Evolutionary conservation across 129 eudicot genomes (phyloP), one percentile per base, ranked within the genome.

Genomic region (Saussurea involucrata): DNA sequence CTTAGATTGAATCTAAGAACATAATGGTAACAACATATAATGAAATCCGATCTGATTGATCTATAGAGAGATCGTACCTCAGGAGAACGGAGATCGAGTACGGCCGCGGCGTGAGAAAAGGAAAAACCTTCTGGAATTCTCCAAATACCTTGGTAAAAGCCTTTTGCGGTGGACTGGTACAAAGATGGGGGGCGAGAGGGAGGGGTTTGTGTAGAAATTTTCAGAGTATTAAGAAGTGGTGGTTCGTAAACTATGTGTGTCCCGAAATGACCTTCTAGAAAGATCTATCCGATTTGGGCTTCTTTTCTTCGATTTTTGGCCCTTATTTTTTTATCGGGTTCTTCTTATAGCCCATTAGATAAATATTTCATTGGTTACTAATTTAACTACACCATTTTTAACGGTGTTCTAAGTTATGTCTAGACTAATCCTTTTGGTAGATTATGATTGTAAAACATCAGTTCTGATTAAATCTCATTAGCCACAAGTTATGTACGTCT

Each of bases 41-140:
- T 46, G 80, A 53, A 73, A 66, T 49, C 70, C 61, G 79, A 80
- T 80, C 79, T 74, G 75, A 24, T 2, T 21, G 24, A 29, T 10
- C n/a, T 20, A 33, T 2, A 80, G 57, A 24, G 33, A 64, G 84
- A 80, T 80, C 84, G 63, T 73, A 80, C 79, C 75, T 79, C 31
- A 31, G 27, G 66, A 71, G 10, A 46, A 25, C 33, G 66, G 66
- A 63, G 72, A 71, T 64, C 65, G 55, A 61, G 69, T 12, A 29
- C 74, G 61, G 61, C 60, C 21, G 21, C 61, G 22, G 78, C 29
- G 68, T 42, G 70, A 24, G 2, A 6, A 33, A 36, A 17, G 15
- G 20, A 58, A 53, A 70, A 69, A 73, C 10, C 74, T 73, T 80
- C 11, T 15, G 71, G 74, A 42, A 66, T 65, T 8, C 42, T 68